Base-by-base conservation (phyloP, 257 asterid genomes). In the Galeopsis tetrahit region DNA sequence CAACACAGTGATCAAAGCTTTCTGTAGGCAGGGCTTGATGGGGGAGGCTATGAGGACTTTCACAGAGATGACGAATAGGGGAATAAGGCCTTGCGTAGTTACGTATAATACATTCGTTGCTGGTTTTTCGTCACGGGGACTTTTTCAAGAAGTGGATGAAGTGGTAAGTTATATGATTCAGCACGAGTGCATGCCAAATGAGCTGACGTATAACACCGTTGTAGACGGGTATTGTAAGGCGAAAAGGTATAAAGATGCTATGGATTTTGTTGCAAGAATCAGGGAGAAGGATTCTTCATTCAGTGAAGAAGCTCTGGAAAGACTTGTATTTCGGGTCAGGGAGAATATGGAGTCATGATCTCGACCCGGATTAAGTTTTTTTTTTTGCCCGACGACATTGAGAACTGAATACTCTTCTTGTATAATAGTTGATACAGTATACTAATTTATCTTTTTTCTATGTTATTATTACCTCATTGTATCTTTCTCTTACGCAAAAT, bases 1-100 rank as follows among this genome's bases (percentile, higher is more conserved):
- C 28, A 94, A 94, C 81, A 94, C 98, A 5, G 98, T 90, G 63
- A 90, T 94, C 69, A 94, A 94, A 77, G 98, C 88, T 39, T 94
- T 91, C 77, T 94, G 99, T 79, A 87, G 99, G 79, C 93, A 89
- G 79, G 98, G 99, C 15, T 88, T 90, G 2, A 91, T 94, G 99
- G 82, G 88, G 82, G 96, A 94, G 69, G 98, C 97, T 0, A 71
- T 87, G 82, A 82, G 77, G 83, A 85, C 71, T 39, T 88, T 87
- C 69, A 81, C 90, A 3, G 95, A 88, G 75, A 91, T 94, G 99
- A 90, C 90, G 17, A 78, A 68, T 49, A 72, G 79, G 53, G 97
- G 93, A 40, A 94, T 91, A 68, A 75, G 85, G 59, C 99, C 99
- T 38, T 91, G 98, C 73, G 86, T 94, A 32, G 90, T 91, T 14